A percentile compares a stretch with the other conserved stretches of the same genome.
These are phyloP conservation scores for Paecilomyces niveus DNA, from an alignment of 2,329 filamentous ascomycete species.

Conservation along the genomic window DNA sequence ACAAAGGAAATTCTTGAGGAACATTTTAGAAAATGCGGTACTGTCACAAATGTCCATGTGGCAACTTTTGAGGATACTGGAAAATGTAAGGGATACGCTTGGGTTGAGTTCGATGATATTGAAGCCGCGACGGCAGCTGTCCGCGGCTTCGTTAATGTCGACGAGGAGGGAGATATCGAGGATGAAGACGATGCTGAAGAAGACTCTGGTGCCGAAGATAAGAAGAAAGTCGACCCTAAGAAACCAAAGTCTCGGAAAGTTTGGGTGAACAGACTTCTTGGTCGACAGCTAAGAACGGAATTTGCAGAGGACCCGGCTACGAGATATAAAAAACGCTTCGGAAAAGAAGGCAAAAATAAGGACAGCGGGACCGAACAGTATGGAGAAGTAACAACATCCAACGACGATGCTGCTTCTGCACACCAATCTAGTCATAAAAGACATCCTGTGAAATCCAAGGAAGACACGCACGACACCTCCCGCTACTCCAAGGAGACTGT, in stretches of 20 bases:
- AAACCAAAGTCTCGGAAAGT: constrained; percentile 42
- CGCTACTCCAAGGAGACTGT: constrained; percentile 46
- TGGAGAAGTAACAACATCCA: constrained; percentile 4
- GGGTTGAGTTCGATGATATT: constrained; percentile 81
- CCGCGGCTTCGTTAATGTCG: constrained; percentile 68
- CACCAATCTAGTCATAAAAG: neutral
- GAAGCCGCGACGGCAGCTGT: constrained; percentile 70
- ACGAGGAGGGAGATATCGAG: constrained; percentile 31
- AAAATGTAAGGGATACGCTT: constrained; percentile 96
- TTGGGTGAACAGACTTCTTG: constrained; percentile 79
- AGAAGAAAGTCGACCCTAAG: constrained; percentile 15
- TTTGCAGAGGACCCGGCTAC: constrained; percentile 86
- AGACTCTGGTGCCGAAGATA: constrained; percentile 27
- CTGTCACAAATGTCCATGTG: constrained; percentile 74
- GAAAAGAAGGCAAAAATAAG: constrained; percentile 55
- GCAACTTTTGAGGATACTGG: constrained; percentile 95
- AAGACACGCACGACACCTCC: constrained; percentile 41
- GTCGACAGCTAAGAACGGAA: constrained; percentile 77
- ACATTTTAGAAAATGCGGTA: constrained; percentile 80
- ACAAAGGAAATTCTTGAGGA: constrained; percentile 72
- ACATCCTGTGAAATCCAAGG: constrained; percentile 37
- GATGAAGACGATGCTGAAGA: constrained; percentile 51
- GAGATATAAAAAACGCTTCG: constrained; percentile 89
- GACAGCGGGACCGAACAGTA: constrained; percentile 14
- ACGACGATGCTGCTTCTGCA: neutral